phyloP scores from a whole-genome alignment of 441 rosid species.

The Populus tomentosa region DNA sequence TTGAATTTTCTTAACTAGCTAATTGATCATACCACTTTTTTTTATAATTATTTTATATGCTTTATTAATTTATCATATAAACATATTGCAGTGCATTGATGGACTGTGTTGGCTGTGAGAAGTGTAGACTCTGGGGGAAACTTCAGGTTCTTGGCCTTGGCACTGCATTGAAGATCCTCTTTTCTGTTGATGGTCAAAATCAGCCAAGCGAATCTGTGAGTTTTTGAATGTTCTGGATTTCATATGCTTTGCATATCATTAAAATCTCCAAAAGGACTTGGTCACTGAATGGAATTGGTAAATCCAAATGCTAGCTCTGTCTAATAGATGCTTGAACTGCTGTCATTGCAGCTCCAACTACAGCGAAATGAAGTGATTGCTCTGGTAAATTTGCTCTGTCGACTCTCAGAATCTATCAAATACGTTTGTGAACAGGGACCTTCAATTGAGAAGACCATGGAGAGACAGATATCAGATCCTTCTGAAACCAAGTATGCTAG shows the following conservation, averaged over 20 bases:
- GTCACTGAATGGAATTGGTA: too few species aligned
- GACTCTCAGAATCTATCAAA: neutral
- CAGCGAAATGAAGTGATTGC: constrained; percentile 68
- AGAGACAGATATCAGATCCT: constrained; percentile 18
- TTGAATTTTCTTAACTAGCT: too few species aligned
- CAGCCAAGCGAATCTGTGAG: constrained; percentile 23
- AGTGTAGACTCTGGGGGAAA: constrained; percentile 87
- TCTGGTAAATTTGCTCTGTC: neutral
- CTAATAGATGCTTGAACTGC: neutral
- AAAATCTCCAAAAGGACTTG: too few species aligned
- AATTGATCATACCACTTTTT: too few species aligned
- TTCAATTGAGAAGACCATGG: constrained; percentile 18
- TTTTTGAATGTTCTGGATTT: constrained; percentile 36
- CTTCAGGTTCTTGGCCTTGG: constrained; percentile 86
- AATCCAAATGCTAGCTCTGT: too few species aligned
- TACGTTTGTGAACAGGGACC: neutral
- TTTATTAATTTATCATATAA: neutral
- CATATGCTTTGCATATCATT: too few species aligned
- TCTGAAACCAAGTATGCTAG: too few species aligned
- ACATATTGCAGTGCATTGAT: constrained; percentile 38
- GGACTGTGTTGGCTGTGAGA: too few species aligned
- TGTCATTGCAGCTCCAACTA: constrained; percentile 45
- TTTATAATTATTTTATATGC: too few species aligned
- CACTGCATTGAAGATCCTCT: constrained; percentile 74
- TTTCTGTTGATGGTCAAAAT: constrained; percentile 22